Evolutionary conservation across 2,329 filamentous ascomycete genomes (phyloP), one percentile per base, ranked within the genome.

Genomic region (Bimuria novae-zelandiae): DNA sequence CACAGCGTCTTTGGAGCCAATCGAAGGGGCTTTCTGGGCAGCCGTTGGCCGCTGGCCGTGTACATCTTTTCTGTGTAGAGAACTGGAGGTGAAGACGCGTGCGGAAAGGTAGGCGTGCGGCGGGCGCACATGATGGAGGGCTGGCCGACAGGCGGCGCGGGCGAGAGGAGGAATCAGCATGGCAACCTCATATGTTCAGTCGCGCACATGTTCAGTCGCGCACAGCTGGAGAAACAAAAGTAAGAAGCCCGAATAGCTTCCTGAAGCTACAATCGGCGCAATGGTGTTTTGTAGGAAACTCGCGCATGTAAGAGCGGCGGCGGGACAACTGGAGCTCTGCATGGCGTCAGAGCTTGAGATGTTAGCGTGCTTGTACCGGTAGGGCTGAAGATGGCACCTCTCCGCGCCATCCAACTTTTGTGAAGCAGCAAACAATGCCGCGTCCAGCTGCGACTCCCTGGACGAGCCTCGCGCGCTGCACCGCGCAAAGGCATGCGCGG

Each of bases 61-160:
- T n/a, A 49, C 75, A 72, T 73, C 74, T 70, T 74, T 80, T 63
- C 68, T 72, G 67, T 77, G 76, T 4, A 71, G 71, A 19, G 74
- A 75, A 44, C 71, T 75, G 7, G 74, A 74, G 17, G 76, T 72
- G 62, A 80, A 80, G 55, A 79, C 72, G 45, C 77, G 73, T 27
- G 62, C 57, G 49, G 57, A 23, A 30, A 50, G 37, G 39, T 25
- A 42, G 19, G 47, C 37, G 30, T 42, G 47, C 42, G 36, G 40
- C 16, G 49, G 32, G 40, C 33, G 49, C 25, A 52, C 23, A 21
- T 5, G 49, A 29, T 55, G 60, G 46, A 68, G 60, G 49, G 58
- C 57, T 54, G 68, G 64, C 63, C 66, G 63, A 47, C 62, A 64
- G 51, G 60, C 64, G 58, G 67, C 67, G 59, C 70, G 70, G 62